phyloP scores from a whole-genome alignment of 1,139 yeast genomes.

The Pichia sp. region DNA sequence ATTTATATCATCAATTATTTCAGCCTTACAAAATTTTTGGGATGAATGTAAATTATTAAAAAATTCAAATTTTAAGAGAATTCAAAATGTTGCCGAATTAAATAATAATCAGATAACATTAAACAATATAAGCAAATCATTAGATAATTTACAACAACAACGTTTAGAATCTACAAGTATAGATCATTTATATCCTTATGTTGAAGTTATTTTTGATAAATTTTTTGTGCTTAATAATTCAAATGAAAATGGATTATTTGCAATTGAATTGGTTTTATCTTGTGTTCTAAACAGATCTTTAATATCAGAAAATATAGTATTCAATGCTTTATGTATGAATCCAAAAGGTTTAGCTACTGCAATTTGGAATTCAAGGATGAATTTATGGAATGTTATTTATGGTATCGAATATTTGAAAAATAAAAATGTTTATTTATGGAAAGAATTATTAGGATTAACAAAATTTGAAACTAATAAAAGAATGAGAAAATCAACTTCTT shows the following conservation, averaged over 20 bases:
- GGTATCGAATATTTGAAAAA: slow-evolving; percentile 37
- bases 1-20: neutral
- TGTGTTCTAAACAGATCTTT: slow-evolving; percentile 2
- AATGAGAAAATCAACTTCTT: slow-evolving; percentile 27
- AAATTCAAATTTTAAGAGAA: slow-evolving; percentile 4
- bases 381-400: slow-evolving; percentile 53
- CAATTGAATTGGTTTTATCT: slow-evolving; percentile 4
- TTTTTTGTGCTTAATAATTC: neutral
- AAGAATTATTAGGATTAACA: slow-evolving; percentile 58
- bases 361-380: slow-evolving; percentile 36
- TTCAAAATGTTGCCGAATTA: neutral
- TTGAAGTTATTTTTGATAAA: slow-evolving; percentile 8
- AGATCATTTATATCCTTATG: slow-evolving; percentile 1
- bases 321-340: slow-evolving; percentile 9
- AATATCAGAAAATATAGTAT: slow-evolving; percentile 1
- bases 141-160: slow-evolving; percentile 4
- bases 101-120: slow-evolving; percentile 8
- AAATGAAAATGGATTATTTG: neutral
- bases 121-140: neutral
- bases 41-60: slow-evolving; percentile 6
- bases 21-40: slow-evolving; percentile 6
- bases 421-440: slow-evolving; percentile 55
- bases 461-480: slow-evolving; percentile 47
- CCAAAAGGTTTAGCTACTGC: slow-evolving; percentile 8
- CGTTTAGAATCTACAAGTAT: neutral